phyloP scores from a whole-genome alignment of 345 rosid genomes.

The Salix dunnii region DNA sequence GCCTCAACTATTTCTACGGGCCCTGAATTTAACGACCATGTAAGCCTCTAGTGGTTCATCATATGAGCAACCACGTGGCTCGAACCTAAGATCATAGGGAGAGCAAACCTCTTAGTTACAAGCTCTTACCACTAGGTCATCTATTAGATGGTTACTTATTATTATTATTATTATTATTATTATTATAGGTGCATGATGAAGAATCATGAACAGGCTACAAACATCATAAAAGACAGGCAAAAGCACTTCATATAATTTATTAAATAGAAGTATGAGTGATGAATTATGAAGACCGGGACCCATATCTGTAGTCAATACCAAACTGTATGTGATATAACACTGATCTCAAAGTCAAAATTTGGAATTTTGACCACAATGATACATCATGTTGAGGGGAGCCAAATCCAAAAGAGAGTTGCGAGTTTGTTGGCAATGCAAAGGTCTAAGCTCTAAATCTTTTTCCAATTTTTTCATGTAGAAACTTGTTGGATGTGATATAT shows the following conservation, averaged over 20 bases:
- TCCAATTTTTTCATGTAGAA: background rate
- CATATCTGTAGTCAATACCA: background rate
- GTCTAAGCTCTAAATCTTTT: background rate
- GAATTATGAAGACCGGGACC: background rate
- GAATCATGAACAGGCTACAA: background rate
- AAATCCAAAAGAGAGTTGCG: background rate
- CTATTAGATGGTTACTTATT: too few relatives aligned
- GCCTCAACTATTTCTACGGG: too few relatives aligned
- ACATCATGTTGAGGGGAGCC: background rate
- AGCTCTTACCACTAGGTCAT: too few relatives aligned
- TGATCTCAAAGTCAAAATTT: background rate
- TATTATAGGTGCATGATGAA: background rate
- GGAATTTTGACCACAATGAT: too few relatives aligned
- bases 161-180: too few relatives aligned
- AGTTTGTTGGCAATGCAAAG: background rate
- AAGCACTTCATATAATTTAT: background rate
- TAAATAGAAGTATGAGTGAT: background rate
- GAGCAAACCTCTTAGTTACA: too few relatives aligned
- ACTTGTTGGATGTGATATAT: background rate
- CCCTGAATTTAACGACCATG: too few relatives aligned
- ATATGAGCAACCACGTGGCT: too few relatives aligned
- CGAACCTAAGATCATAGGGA: too few relatives aligned
- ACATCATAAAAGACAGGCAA: background rate
- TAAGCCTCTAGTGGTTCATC: too few relatives aligned
- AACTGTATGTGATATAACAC: background rate